Conservation (phyloP, 176 grass and related monocot genomes). For the Pharus latifolius region DNA sequence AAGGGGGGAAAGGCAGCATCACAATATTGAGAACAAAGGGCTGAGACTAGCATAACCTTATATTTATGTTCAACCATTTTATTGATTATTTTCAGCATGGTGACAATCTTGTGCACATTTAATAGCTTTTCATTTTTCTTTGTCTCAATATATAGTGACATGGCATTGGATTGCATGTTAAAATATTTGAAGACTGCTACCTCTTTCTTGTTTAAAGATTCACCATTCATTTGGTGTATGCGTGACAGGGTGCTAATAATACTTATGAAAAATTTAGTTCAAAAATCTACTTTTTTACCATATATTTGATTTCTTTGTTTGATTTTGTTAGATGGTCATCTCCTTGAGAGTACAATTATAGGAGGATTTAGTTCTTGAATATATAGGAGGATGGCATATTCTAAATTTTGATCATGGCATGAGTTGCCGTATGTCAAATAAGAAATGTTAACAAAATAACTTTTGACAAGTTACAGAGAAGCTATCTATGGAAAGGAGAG, state of each 20-base stretch:
- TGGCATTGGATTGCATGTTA: not conserved
- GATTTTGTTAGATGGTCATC: not conserved
- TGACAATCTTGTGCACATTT: slow-evolving; percentile 9
- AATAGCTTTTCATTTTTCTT: slow-evolving; percentile 4
- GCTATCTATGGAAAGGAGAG: too few relatives aligned
- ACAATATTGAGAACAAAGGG: slow-evolving; percentile 87
- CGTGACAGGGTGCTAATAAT: slow-evolving; percentile 21
- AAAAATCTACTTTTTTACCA: not conserved
- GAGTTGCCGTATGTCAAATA: too few relatives aligned
- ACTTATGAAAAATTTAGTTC: slow-evolving; percentile 7
- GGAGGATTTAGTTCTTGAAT: too few relatives aligned
- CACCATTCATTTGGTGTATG: slow-evolving; percentile 22
- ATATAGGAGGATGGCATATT: too few relatives aligned
- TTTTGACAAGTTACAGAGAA: too few relatives aligned
- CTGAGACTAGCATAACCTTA: slow-evolving; percentile 17
- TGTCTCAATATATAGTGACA: not conserved
- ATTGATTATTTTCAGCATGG: slow-evolving; percentile 15
- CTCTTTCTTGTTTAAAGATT: slow-evolving; percentile 21
- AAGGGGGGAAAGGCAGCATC: slow-evolving; percentile 92
- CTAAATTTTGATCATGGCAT: too few relatives aligned
- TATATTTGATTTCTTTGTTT: not conserved
- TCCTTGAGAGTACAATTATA: too few relatives aligned
- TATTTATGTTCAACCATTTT: slow-evolving; percentile 12
- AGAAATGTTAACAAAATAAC: too few relatives aligned
- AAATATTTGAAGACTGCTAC: slow-evolving; percentile 14